Conservation (phyloP, 2,329 filamentous ascomycete species). For the Trichoderma atrobrunneum region DNA sequence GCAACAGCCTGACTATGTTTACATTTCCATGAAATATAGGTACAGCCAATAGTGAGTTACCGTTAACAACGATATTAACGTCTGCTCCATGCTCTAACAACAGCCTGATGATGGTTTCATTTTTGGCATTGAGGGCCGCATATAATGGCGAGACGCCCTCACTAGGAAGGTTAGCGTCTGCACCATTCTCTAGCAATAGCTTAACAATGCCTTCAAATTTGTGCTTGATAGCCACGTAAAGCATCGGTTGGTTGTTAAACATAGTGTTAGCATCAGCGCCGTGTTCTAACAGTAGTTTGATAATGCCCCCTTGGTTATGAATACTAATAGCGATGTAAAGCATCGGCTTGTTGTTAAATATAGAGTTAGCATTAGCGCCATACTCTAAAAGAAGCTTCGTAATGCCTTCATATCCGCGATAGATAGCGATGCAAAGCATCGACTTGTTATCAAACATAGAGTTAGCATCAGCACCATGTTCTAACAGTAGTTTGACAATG, state of each 20-base stretch:
- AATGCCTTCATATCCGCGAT: fast-evolving
- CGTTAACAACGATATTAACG: not conserved
- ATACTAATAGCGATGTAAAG: too few species aligned
- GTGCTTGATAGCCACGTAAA: fast-evolving
- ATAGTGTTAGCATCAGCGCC: not conserved
- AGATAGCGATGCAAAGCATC: not conserved
- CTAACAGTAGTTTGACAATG: not conserved
- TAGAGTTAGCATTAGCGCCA: not conserved
- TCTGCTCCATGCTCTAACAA: not conserved
- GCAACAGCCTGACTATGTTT: not conserved
- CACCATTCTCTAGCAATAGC: not conserved
- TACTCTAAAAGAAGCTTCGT: not conserved
- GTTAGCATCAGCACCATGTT: not conserved
- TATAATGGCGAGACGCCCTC: too few species aligned
- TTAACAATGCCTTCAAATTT: not conserved
- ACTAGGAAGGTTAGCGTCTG: not conserved
- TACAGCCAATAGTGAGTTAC: not conserved
- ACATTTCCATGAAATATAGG: too few species aligned
- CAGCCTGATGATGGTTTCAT: not conserved
- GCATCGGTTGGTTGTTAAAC: not conserved
- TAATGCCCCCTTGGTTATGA: not conserved
- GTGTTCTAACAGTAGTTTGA: not conserved
- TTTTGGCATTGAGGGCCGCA: too few species aligned
- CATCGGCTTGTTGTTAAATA: too few species aligned
- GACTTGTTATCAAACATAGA: too few species aligned